A percentile compares a stretch with the other conserved stretches of the same genome.
phyloP scores from a whole-genome alignment of 139 green algal species.

The Volvox africanus region DNA sequence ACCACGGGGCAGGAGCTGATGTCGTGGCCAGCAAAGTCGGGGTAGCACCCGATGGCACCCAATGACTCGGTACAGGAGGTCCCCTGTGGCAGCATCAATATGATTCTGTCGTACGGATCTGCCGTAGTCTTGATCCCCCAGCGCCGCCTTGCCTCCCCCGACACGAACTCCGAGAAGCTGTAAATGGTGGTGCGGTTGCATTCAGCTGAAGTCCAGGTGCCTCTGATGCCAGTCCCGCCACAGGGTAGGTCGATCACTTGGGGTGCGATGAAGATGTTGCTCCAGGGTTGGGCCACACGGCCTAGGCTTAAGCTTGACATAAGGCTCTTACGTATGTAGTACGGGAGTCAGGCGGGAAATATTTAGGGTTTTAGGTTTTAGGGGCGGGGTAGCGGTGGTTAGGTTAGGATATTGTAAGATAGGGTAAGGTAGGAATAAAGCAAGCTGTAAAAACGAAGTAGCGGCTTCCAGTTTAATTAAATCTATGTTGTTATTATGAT shows the following conservation, averaged over 20 bases:
- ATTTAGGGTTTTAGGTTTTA: no score
- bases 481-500: no score
- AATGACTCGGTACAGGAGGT: background rate
- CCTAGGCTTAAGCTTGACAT: background rate
- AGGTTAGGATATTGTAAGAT: background rate
- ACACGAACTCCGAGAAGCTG: background rate
- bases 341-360: background rate
- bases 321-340: background rate
- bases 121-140: background rate
- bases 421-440: background rate
- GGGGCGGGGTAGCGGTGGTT: no score
- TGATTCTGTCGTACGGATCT: constrained; percentile 6
- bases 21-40: background rate
- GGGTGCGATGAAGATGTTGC: background rate
- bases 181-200: background rate
- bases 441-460: background rate
- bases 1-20: background rate
- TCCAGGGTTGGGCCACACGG: background rate
- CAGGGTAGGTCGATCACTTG: background rate
- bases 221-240: background rate
- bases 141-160: background rate
- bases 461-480: no score
- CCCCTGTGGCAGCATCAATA: background rate
- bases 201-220: background rate
- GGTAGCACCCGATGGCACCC: background rate